These are phyloP conservation scores for Heliosperma pusillum DNA, from an alignment of 148 eudicot species.

Conservation along the genomic window DNA sequence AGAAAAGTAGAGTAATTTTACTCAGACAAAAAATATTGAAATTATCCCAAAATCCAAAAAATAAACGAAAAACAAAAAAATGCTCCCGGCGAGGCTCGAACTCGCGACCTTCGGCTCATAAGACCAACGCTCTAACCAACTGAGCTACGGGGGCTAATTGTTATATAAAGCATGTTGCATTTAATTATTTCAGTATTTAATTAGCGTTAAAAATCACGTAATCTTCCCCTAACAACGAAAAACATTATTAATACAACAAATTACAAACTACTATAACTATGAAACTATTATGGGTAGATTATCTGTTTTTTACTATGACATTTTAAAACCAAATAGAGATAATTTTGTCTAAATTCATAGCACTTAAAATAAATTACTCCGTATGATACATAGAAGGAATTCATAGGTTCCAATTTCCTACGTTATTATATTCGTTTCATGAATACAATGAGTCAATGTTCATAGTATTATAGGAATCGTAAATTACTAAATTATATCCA, in stretches of 20 bases:
- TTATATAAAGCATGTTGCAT: neutral
- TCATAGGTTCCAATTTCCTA: too few relatives aligned
- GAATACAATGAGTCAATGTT: too few relatives aligned
- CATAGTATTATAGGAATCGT: too few relatives aligned
- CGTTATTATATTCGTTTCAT: too few relatives aligned
- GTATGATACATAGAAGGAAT: too few relatives aligned
- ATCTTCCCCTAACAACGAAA: neutral
- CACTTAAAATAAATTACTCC: too few relatives aligned
- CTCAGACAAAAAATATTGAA: neutral
- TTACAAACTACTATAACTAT: neutral
- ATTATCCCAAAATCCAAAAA: neutral
- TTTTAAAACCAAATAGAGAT: neutral
- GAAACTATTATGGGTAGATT: too few relatives aligned
- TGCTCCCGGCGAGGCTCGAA: conserved; percentile 96
- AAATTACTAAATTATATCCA: too few relatives aligned
- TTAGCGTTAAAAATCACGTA: too few relatives aligned
- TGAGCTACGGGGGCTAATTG: conserved; percentile 78
- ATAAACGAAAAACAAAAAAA: neutral
- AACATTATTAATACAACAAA: neutral
- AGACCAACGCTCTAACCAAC: conserved; percentile 99
- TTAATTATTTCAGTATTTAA: too few relatives aligned
- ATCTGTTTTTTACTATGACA: neutral
- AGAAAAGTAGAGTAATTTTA: too few relatives aligned
- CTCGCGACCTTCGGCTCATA: conserved; percentile 99
- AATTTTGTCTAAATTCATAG: too few relatives aligned